These are phyloP conservation scores for Agaricus sinodeliciosus DNA, from an alignment of 768 basidiomycete species.

Conservation along the genomic window DNA sequence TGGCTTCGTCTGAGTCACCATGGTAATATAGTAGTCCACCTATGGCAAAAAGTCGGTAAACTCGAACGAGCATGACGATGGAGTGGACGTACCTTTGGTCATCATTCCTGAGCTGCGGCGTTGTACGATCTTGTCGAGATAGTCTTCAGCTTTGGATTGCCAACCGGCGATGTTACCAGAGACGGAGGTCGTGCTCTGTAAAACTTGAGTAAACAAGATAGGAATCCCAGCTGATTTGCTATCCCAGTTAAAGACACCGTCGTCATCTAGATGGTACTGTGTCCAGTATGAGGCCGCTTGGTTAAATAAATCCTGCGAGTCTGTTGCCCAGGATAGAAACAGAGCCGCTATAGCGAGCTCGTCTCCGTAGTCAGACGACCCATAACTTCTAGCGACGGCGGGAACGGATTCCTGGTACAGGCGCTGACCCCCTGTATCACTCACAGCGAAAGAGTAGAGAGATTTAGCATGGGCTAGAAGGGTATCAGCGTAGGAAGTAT, in stretches of 20 bases:
- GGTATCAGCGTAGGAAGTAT: conserved; percentile 62
- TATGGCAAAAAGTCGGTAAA: conserved; percentile 19
- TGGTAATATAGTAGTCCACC: conserved; percentile 77
- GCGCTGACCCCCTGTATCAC: conserved; percentile 50
- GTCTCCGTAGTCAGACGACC: conserved; percentile 66
- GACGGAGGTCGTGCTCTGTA: conserved; percentile 46
- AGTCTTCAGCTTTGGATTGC: conserved; percentile 64
- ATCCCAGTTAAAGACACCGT: conserved; percentile 85
- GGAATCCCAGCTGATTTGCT: conserved; percentile 70
- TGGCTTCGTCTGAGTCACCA: conserved; percentile 77
- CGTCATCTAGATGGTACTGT: conserved; percentile 44
- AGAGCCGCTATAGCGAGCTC: conserved; percentile 73
- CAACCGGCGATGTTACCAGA: conserved; percentile 57
- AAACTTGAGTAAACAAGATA: conserved; percentile 71
- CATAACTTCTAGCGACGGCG: conserved; percentile 53
- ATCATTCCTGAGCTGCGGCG: conserved; percentile 35
- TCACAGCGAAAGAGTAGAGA: conserved; percentile 72
- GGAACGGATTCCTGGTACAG: conserved; percentile 72
- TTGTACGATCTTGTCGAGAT: conserved; percentile 68
- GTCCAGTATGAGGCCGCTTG: conserved; percentile 60
- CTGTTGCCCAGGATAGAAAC: conserved; percentile 67
- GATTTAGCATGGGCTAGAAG: conserved; percentile 70
- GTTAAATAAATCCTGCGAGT: conserved; percentile 49
- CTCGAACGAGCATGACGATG: background rate
- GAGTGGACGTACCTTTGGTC: conserved; percentile 47